Base-by-base conservation (phyloP, 345 rosid genomes). In the Aquilaria yunnanensis region DNA sequence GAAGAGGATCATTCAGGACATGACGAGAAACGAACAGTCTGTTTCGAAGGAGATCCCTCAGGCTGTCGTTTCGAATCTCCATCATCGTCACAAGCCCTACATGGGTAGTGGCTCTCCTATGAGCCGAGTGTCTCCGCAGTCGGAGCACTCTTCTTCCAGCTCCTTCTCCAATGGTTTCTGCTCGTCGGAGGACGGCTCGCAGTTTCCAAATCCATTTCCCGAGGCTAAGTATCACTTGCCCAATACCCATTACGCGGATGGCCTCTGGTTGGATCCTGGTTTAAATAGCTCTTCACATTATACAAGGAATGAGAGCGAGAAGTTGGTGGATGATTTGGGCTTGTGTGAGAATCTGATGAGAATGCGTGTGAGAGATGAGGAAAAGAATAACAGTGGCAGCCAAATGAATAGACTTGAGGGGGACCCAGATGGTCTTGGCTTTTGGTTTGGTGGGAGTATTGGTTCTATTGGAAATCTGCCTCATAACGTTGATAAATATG, bases 291-390 rank as follows among this genome's bases (percentile, higher is more conserved):
- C 78, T 59, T 64, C 76, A 43, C 55, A 49, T 65, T 55, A 32
- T 54, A 56, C 54, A 51, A 60, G 43, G 70, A 74, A 30, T 60
- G 58, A 32, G 32, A 60, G 60, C 51, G 69, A 54, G 43, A 64
- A 64, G 46, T 46, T 48, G 47, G 54, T 46, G 9, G 66, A 70
- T 57, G 73, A 47, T 71, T 12, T 69, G 14, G 79, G 77, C 56
- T 65, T 86, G 70, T 72, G 80, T 61, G 59, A 72, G 45, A 70
- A 62, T 74, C 72, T 84, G 5, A 31, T 14, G 49, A 59, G 75
- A 54, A 65, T 86, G 87, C 78, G 71, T 72, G 65, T 86, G 62
- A 62, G 72, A 60, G 76, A 75, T 23, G 64, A 64, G 23, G 50
- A 51, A 3, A 55, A 65, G 4, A 11, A 56, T 14, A 61, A 55